phyloP scores from a whole-genome alignment of 352 stramenopile genomes.

The Globisporangium carolinianum region DNA sequence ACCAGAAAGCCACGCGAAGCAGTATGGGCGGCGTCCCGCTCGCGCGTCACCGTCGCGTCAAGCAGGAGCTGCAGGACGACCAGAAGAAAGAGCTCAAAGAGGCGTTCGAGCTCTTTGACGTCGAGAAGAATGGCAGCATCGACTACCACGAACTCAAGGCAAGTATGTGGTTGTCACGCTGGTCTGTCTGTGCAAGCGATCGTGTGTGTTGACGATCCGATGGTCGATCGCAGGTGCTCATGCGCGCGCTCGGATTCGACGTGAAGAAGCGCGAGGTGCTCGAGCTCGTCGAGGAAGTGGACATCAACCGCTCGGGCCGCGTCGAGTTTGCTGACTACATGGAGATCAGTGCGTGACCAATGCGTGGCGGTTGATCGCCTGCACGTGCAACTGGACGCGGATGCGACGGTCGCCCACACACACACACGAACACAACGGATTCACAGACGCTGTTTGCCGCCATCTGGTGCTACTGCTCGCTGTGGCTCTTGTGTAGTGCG shows the following conservation, averaged over 20 bases:
- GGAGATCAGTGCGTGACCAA: conserved; percentile 71
- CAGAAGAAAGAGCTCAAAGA: conserved; percentile 89
- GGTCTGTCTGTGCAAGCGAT: too few species aligned
- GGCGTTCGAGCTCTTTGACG: conserved; percentile 92
- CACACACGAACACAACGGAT: too few species aligned
- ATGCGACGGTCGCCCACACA: not conserved
- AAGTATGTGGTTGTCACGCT: not conserved
- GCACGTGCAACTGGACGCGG: not conserved
- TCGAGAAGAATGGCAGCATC: conserved; percentile 84
- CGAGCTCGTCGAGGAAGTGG: conserved; percentile 85
- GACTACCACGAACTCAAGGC: conserved; percentile 94
- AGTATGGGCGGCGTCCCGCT: not conserved
- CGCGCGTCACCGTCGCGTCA: conserved; percentile 28
- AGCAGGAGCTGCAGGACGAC: conserved; percentile 72
- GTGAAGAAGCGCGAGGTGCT: conserved; percentile 88
- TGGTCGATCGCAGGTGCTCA: conserved; percentile 44
- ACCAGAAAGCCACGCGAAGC: not conserved
- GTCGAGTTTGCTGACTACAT: conserved; percentile 90
- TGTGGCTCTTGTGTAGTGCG: conserved; percentile 32
- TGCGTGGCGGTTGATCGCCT: not conserved
- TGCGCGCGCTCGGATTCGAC: conserved; percentile 90
- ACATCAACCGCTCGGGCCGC: conserved; percentile 74
- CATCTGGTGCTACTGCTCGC: too few species aligned
- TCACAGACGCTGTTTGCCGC: too few species aligned
- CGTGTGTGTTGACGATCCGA: not conserved